These are phyloP conservation scores for Spathaspora boniae DNA, from an alignment of 805 yeast species.

Conservation along the genomic window DNA sequence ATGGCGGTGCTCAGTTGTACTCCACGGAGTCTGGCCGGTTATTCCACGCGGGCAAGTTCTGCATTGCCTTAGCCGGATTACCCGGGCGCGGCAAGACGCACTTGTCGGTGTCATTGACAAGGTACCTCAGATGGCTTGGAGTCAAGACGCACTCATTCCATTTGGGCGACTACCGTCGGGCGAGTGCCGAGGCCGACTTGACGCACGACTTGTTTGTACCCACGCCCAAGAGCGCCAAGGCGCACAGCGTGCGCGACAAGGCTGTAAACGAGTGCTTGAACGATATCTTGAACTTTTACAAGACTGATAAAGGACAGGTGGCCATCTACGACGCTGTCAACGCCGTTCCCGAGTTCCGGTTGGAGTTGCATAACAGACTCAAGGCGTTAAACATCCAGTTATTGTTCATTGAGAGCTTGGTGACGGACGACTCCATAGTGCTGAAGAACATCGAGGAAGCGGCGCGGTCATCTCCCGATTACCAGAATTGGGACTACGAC, in stretches of 20 bases:
- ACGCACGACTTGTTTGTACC: slow-evolving; percentile 71
- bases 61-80: slow-evolving; percentile 84
- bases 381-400: slow-evolving; percentile 63
- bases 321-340: slow-evolving; percentile 96
- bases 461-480: slow-evolving; percentile 86
- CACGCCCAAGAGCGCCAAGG: slow-evolving; percentile 39
- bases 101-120: slow-evolving; percentile 82
- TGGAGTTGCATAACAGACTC: slow-evolving; percentile 53
- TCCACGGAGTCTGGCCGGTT: slow-evolving; percentile 89
- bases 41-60: slow-evolving; percentile 92
- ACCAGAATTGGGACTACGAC: slow-evolving; percentile 67
- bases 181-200: slow-evolving; percentile 40
- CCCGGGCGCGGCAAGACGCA: slow-evolving; percentile 97
- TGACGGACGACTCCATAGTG: slow-evolving; percentile 68
- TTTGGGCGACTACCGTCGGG: slow-evolving; percentile 84
- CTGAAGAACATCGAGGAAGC: slow-evolving; percentile 71
- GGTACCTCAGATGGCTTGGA: slow-evolving; percentile 95
- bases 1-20: slow-evolving; percentile 71
- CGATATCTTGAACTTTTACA: slow-evolving; percentile 71
- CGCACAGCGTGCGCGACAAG: slow-evolving; percentile 50
- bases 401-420: slow-evolving; percentile 82
- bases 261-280: slow-evolving; percentile 60
- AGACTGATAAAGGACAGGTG: slow-evolving; percentile 81
- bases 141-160: slow-evolving; percentile 90
- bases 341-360: slow-evolving; percentile 68